phyloP scores from a whole-genome alignment of 2,329 filamentous ascomycete genomes.

The Microascus cirrosus region DNA sequence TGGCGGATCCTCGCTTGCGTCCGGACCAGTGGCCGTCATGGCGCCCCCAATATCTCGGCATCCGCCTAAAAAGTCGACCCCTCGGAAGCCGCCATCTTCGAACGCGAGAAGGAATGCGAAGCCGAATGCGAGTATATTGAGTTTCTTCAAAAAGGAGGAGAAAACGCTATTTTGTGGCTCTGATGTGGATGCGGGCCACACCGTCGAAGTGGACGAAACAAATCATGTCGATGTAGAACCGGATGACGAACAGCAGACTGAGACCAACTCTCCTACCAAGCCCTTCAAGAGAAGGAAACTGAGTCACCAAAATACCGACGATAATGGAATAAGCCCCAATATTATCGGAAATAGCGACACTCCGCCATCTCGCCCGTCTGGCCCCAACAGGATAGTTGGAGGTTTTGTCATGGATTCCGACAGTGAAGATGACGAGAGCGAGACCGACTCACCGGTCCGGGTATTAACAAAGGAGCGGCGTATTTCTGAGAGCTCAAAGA shows the following conservation, averaged over 20 bases:
- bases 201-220: conserved; percentile 1
- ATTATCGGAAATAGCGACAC: not conserved
- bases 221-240: conserved; percentile 10
- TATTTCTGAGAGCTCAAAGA: not conserved
- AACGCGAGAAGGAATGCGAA: conserved; percentile 23
- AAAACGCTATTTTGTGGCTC: conserved; percentile 8
- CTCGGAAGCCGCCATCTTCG: conserved; percentile 5
- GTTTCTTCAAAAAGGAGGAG: conserved; percentile 61
- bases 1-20: not conserved
- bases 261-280: not conserved
- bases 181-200: conserved; percentile 14
- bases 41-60: not conserved
- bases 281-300: conserved; percentile 30
- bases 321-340: not conserved
- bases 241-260: not conserved
- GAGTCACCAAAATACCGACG: conserved; percentile 11
- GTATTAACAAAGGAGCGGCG: not conserved
- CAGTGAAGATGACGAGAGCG: conserved; percentile 29
- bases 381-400: conserved; percentile 4
- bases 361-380: not conserved
- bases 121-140: conserved; percentile 57
- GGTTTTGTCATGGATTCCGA: conserved; percentile 60
- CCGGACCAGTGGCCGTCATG: not conserved
- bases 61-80: conserved; percentile 5
- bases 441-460: conserved; percentile 3